phyloP scores from a whole-genome alignment of 139 green algal species.

The Picochlorum sp. region DNA sequence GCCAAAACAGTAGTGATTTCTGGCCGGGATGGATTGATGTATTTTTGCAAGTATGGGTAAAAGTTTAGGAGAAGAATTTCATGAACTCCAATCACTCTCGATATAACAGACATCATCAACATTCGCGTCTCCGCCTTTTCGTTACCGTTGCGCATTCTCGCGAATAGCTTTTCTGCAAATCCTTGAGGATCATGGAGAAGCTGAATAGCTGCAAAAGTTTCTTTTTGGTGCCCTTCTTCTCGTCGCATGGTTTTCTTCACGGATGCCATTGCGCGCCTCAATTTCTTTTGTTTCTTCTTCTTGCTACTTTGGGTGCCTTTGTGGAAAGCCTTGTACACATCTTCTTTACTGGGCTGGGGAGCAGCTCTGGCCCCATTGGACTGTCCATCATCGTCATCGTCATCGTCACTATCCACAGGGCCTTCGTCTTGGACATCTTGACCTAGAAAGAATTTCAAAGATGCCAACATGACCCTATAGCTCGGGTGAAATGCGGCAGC shows the following conservation, averaged over 20 bases:
- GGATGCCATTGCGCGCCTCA: constrained; percentile 71
- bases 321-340: constrained; percentile 77
- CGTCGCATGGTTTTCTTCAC: constrained; percentile 58
- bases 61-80: constrained; percentile 90
- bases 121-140: constrained; percentile 75
- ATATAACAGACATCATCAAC: constrained; percentile 57
- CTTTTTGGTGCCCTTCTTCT: constrained; percentile 12
- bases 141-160: constrained; percentile 42
- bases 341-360: constrained; percentile 47
- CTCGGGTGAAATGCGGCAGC: constrained; percentile 58
- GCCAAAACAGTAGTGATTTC: constrained; percentile 82
- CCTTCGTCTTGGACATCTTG: constrained; percentile 48
- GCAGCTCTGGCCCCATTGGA: constrained; percentile 2
- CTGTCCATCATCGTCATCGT: constrained; percentile 17
- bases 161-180: constrained; percentile 88
- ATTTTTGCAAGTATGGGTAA: constrained; percentile 88
- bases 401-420: constrained; percentile 44
- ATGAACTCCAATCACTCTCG: constrained; percentile 78
- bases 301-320: constrained; percentile 80
- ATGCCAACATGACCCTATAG: constrained; percentile 66
- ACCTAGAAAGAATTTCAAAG: constrained; percentile 96
- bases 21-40: constrained; percentile 60
- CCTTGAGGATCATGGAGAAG: constrained; percentile 91
- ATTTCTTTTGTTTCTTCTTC: constrained; percentile 88
- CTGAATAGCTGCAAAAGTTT: constrained; percentile 88